Evolutionary conservation across 106 monocot genomes (phyloP), one percentile per base, ranked within the genome.

Genomic region (Xerophyta viscosa): DNA sequence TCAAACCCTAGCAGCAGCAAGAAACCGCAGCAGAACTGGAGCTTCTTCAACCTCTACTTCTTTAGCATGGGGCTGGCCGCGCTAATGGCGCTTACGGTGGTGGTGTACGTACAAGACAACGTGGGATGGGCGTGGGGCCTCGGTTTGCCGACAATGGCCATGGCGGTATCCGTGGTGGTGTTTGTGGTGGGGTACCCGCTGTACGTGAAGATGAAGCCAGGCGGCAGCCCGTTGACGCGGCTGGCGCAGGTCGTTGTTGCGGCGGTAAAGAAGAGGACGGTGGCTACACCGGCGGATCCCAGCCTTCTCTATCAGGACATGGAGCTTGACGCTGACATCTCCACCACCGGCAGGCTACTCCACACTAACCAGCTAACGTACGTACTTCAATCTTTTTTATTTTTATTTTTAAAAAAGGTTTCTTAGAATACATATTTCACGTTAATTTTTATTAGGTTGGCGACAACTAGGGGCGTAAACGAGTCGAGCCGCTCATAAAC

Each of bases 1-100:
- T 56, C 37, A 11, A 11, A 11, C 5, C 3, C 8, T n/a, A 63
- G 47, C 6, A 10, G 13, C 15, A 39, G 15, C 15, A 39, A 39
- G 1, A 39, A 39, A 39, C 15, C 39, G 10, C 6, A 10, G 11
- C 6, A 39, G 41, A 50, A 50, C 14, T 65, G 48, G 53, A 66
- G 20, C 65, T 77, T 71, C 66, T 77, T 77, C 71, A 71, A 77
- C 62, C 52, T 71, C 27, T 77, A 62, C 56, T 71, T 56, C 71
- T 71, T 77, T 57, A 37, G 56, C 36, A 61, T 71, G 65, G 57
- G 62, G 0, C 4, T 66, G n/a, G 24, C 71, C 1, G 3, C 50
- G 9, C 18, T 77, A 6, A 6, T 66, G 31, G 71, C 71, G 8
- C 56, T 71, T 14, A 77, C 77, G 2, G 48, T 77, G 29, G 66